phyloP scores from a whole-genome alignment of 1,284 basidiomycete genomes.

The Tausonia pullulans region DNA sequence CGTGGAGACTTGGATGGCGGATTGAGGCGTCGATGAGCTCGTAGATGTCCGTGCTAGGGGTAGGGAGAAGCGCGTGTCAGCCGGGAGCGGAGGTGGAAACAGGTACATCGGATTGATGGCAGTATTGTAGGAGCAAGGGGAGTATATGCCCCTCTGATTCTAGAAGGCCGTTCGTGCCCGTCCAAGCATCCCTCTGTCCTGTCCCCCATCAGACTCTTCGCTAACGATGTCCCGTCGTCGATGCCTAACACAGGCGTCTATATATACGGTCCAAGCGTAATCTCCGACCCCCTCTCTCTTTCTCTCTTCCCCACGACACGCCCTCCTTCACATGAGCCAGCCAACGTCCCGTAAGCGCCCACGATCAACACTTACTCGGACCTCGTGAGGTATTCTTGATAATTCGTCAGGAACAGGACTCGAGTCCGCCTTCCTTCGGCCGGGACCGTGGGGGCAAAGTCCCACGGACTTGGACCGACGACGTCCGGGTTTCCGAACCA shows the following conservation, averaged over 20 bases:
- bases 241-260: too few relatives aligned
- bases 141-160: too few relatives aligned
- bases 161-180: too few relatives aligned
- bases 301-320: too few relatives aligned
- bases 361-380: background rate
- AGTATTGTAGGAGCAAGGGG: background rate
- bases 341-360: background rate
- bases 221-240: too few relatives aligned
- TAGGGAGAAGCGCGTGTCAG: background rate
- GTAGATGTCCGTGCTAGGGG: slow-evolving; percentile 11
- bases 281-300: too few relatives aligned
- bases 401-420: slow-evolving; percentile 32
- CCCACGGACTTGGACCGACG: slow-evolving; percentile 29
- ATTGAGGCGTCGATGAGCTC: slow-evolving; percentile 25
- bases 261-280: too few relatives aligned
- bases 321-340: background rate
- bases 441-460: slow-evolving; percentile 1
- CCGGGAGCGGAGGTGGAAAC: background rate
- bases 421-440: slow-evolving; percentile 20
- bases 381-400: slow-evolving; percentile 31
- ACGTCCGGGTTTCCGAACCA: slow-evolving; percentile 30
- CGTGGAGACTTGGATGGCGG: slow-evolving; percentile 29
- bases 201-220: too few relatives aligned
- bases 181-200: too few relatives aligned
- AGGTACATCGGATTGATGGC: too few relatives aligned